These are phyloP conservation scores for Leucoagaricus sp. DNA, from an alignment of 1,284 basidiomycete genomes.

Conservation along the genomic window DNA sequence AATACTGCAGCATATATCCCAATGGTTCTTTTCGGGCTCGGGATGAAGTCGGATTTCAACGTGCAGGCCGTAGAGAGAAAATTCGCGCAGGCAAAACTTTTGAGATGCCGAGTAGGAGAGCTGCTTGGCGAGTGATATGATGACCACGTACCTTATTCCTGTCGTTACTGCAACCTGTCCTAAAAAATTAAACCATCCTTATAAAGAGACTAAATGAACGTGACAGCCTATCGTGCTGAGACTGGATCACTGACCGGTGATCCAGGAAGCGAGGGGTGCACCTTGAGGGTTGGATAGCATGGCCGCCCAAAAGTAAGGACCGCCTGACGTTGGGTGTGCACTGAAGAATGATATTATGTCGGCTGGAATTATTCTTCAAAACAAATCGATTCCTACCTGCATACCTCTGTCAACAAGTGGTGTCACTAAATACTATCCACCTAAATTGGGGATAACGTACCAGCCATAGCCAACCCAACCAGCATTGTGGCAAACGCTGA, in stretches of 20 bases:
- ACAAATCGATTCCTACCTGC: conserved; percentile 40
- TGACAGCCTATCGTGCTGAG: neutral
- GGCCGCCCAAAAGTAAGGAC: conserved; percentile 77
- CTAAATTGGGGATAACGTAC: conserved; percentile 28
- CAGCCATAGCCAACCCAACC: conserved; percentile 71
- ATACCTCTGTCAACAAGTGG: conserved; percentile 48
- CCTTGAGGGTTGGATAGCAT: conserved; percentile 60
- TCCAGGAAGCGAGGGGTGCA: conserved; percentile 68
- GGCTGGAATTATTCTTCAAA: neutral
- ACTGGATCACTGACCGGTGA: conserved; percentile 43
- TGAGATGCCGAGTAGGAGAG: neutral
- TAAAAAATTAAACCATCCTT: conserved; percentile 73
- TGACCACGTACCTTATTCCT: conserved; percentile 55
- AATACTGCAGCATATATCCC: conserved; percentile 74
- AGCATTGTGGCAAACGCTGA: conserved; percentile 61
- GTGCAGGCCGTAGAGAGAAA: conserved; percentile 68
- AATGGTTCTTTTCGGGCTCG: conserved; percentile 59
- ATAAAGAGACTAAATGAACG: neutral
- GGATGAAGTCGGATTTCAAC: conserved; percentile 56
- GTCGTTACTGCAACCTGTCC: conserved; percentile 79
- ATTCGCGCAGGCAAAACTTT: conserved; percentile 66
- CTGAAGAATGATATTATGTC: conserved; percentile 27
- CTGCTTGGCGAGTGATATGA: neutral
- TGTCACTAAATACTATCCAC: neutral
- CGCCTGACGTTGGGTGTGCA: conserved; percentile 74